These are phyloP conservation scores for Ophidiomyces ophidiicola DNA, from an alignment of 2,329 filamentous ascomycete species.

Conservation along the genomic window DNA sequence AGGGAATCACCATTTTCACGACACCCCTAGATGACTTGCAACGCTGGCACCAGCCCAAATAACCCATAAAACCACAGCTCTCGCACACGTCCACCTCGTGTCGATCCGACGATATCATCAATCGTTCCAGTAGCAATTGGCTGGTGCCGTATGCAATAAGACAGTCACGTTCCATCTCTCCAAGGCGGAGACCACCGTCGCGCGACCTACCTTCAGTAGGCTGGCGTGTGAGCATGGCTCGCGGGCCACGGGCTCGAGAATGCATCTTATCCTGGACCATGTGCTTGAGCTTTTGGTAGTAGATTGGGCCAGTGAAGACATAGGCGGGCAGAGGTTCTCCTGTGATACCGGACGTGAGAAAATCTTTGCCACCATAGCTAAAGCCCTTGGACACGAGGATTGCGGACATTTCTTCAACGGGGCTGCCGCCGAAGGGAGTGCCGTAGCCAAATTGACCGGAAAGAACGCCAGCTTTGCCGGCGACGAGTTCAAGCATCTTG, in stretches of 20 bases:
- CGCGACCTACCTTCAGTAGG: constrained; percentile 90
- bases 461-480: constrained; percentile 84
- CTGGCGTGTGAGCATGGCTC: constrained; percentile 84
- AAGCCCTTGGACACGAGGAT: constrained; percentile 81
- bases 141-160: constrained; percentile 92
- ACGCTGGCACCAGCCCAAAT: constrained; percentile 85
- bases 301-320: constrained; percentile 97
- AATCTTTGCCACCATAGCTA: constrained; percentile 94
- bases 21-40: constrained; percentile 77
- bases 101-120: constrained; percentile 90
- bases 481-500: constrained; percentile 89
- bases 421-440: constrained; percentile 71
- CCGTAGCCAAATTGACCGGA: constrained; percentile 81
- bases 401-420: constrained; percentile 76
- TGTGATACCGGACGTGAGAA: constrained; percentile 87
- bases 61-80: constrained; percentile 86
- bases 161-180: constrained; percentile 98
- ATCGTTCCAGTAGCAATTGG: constrained; percentile 77
- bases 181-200: constrained; percentile 80
- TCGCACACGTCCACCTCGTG: constrained; percentile 91
- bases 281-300: constrained; percentile 98
- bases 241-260: constrained; percentile 76
- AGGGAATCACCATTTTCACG: constrained; percentile 89
- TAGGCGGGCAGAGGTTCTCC: constrained; percentile 89
- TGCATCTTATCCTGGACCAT: constrained; percentile 99